Conservation (phyloP, 2,329 filamentous ascomycete species). For the Aspergillus neotritici region DNA sequence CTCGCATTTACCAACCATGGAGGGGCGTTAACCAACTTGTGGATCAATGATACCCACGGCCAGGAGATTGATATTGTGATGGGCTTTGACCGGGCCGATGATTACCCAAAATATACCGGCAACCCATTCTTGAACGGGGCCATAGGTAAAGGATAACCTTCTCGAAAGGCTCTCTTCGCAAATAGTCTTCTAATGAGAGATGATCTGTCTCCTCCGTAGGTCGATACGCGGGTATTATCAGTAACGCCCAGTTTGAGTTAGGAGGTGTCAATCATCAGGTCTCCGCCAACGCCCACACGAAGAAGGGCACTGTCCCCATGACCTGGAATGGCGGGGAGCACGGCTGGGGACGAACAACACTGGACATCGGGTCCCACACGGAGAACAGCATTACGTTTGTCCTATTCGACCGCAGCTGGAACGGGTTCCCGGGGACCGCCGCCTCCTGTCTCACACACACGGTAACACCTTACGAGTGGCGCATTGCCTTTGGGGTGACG, state of each 20-base stretch:
- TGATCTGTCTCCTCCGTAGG: neutral
- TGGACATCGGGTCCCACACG: conserved; percentile 1
- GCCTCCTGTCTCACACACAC: conserved; percentile 1
- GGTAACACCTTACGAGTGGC: neutral
- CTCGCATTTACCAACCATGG: conserved; percentile 3
- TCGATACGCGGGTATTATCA: conserved; percentile 1
- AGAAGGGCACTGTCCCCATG: neutral
- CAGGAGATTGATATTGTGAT: conserved; percentile 1
- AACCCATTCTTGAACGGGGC: conserved; percentile 1
- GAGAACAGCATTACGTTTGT: conserved; percentile 3
- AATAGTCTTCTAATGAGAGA: neutral
- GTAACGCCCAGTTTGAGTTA: neutral
- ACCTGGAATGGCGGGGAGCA: conserved; percentile 3
- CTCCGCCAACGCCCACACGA: conserved; percentile 1
- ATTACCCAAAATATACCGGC: neutral
- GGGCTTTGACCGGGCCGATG: neutral
- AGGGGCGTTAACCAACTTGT: neutral
- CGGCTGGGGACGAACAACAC: conserved; percentile 1
- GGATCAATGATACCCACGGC: conserved; percentile 1
- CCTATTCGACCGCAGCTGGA: conserved; percentile 2
- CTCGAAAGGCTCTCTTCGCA: neutral
- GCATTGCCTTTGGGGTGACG: conserved; percentile 1
- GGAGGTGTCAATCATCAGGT: neutral
- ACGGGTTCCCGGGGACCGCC: neutral
- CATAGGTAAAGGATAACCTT: conserved; percentile 1